A percentile compares a stretch with the other conserved stretches of the same genome.
Evolutionary conservation across 768 basidiomycete species (phyloP).

Genomic region (Agaricus sinodeliciosus): DNA sequence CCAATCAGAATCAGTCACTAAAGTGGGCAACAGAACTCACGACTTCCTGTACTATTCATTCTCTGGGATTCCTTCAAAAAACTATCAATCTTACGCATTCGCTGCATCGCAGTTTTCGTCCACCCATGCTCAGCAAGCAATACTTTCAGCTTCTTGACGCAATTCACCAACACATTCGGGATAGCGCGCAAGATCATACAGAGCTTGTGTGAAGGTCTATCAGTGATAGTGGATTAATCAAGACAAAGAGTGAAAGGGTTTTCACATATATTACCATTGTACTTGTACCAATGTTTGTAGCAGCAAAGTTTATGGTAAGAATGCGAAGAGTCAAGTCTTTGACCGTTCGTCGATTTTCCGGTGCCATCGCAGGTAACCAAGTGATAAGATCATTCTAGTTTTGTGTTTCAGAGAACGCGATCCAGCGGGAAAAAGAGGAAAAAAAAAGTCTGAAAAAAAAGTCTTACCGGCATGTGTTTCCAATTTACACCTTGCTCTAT

Average conservation of each 20-base stretch:
- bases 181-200: slow-evolving; percentile 29
- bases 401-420: not conserved
- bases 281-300: slow-evolving; percentile 37
- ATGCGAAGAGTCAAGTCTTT: slow-evolving; percentile 22
- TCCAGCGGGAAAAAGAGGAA: not conserved
- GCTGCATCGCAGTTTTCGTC: slow-evolving; percentile 26
- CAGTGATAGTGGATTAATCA: not conserved
- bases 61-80: slow-evolving; percentile 34
- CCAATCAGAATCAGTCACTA: not conserved
- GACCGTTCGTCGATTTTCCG: slow-evolving; percentile 19
- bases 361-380: slow-evolving; percentile 32
- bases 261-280: slow-evolving; percentile 22
- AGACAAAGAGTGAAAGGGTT: not conserved
- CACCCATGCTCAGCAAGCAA: slow-evolving; percentile 29
- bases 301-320: slow-evolving; percentile 32
- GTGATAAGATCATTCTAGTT: slow-evolving; percentile 25
- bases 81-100: slow-evolving; percentile 38
- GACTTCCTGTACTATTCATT: slow-evolving; percentile 2
- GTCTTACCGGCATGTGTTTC: slow-evolving; percentile 25
- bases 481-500: slow-evolving; percentile 22
- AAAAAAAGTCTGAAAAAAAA: not conserved
- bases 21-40: not conserved
- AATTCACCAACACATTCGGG: slow-evolving; percentile 27
- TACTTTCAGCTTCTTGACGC: slow-evolving; percentile 35
- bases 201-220: slow-evolving; percentile 27